Conservation (phyloP, 2,329 filamentous ascomycete genomes). For the Pyrenophora graminea region DNA sequence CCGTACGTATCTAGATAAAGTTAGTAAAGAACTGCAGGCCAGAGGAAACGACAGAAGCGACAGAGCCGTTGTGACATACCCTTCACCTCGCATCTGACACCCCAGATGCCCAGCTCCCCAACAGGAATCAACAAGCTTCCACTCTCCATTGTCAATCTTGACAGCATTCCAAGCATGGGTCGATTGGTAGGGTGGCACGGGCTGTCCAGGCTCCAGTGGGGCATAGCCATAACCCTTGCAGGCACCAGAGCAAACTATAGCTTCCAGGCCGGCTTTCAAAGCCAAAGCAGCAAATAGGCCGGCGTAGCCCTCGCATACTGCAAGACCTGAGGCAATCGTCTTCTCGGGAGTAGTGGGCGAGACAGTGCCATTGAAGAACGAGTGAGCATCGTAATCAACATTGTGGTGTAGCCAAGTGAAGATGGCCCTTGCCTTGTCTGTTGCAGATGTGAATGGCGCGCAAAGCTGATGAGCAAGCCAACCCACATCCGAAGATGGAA, state of each 20-base stretch:
- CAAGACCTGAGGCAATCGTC: constrained; percentile 75
- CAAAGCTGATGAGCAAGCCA: constrained; percentile 81
- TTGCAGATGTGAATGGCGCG: constrained; percentile 74
- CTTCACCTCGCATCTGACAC: constrained; percentile 26
- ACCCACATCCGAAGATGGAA: constrained; percentile 70
- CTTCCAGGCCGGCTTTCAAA: constrained; percentile 76
- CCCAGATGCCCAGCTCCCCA: constrained; percentile 83
- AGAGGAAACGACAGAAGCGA: constrained; percentile 3
- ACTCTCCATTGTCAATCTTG: constrained; percentile 79
- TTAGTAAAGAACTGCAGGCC: constrained; percentile 1
- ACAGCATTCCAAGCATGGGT: constrained; percentile 94
- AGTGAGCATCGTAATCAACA: constrained; percentile 77
- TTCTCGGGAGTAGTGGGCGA: constrained; percentile 69
- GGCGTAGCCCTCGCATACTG: constrained; percentile 92
- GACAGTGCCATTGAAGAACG: constrained; percentile 76
- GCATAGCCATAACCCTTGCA: constrained; percentile 83
- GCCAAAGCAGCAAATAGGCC: constrained; percentile 80
- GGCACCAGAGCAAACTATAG: constrained; percentile 73
- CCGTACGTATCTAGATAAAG: constrained; percentile 60
- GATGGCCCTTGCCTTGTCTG: constrained; percentile 89
- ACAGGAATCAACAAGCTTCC: constrained; percentile 90
- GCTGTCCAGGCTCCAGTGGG: constrained; percentile 65
- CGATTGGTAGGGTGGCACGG: constrained; percentile 65
- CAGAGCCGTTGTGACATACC: constrained; percentile 57
- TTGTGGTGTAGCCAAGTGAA: constrained; percentile 98